A percentile compares a stretch with the other conserved stretches of the same genome.
phyloP scores from a whole-genome alignment of 1,284 basidiomycete genomes.

The Rugosomyces carneus region DNA sequence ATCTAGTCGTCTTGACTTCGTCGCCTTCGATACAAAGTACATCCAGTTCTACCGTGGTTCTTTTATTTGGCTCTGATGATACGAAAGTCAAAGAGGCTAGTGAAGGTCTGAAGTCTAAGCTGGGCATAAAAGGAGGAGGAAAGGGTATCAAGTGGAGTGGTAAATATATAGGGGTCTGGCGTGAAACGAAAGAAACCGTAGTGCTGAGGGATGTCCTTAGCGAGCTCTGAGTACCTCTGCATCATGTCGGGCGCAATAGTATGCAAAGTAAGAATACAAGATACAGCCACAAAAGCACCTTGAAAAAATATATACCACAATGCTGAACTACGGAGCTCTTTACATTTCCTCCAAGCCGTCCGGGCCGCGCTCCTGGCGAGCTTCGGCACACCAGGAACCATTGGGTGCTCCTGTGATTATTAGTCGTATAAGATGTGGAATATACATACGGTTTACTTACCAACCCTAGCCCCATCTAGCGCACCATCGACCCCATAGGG shows the following conservation, averaged over 20 bases:
- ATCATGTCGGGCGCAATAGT: not conserved
- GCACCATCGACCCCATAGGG: constrained; percentile 22
- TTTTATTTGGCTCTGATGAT: constrained; percentile 57
- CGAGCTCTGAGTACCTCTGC: constrained; percentile 15
- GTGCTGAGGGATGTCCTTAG: constrained; percentile 38
- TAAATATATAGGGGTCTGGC: constrained; percentile 54
- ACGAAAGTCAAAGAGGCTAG: constrained; percentile 54
- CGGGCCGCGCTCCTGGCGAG: no score
- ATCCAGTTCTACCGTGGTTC: constrained; percentile 46
- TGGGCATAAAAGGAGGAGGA: constrained; percentile 60
- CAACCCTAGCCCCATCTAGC: not conserved
- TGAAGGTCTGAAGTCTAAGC: constrained; percentile 48
- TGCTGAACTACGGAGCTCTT: not conserved
- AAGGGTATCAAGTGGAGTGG: constrained; percentile 65
- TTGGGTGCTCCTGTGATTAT: not conserved
- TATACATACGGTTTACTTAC: not conserved
- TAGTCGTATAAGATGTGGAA: no score
- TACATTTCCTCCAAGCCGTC: not conserved
- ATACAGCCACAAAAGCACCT: not conserved
- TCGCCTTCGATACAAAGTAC: constrained; percentile 50
- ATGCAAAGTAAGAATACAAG: not conserved
- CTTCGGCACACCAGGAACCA: not conserved
- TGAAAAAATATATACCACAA: not conserved
- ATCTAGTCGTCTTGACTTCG: constrained; percentile 55
- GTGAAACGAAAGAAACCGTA: constrained; percentile 33